A percentile compares a stretch with the other conserved stretches of the same genome.
These are phyloP conservation scores for Skeletonema menzelii DNA, from an alignment of 108 stramenopile genomes.

Conservation along the genomic window DNA sequence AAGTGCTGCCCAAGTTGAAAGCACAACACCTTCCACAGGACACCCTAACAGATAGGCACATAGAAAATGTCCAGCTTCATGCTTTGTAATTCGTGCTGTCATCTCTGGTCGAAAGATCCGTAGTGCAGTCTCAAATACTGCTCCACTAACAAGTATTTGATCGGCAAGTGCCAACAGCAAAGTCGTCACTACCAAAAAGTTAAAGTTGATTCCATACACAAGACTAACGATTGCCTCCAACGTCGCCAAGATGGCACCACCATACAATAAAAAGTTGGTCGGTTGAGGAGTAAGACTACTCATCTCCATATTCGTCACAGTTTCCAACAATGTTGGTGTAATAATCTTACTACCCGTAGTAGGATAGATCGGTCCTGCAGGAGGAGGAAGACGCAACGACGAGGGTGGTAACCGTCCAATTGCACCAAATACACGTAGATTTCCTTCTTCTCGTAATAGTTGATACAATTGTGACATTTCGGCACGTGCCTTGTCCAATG, in stretches of 20 bases:
- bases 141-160: slow-evolving; percentile 72
- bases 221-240: slow-evolving; percentile 61
- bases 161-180: slow-evolving; percentile 58
- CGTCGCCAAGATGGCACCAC: slow-evolving; percentile 58
- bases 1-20: slow-evolving; percentile 81
- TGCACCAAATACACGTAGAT: slow-evolving; percentile 67
- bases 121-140: slow-evolving; percentile 70
- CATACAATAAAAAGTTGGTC: slow-evolving; percentile 70
- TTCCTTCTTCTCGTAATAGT: slow-evolving; percentile 48
- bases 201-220: slow-evolving; percentile 57
- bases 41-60: slow-evolving; percentile 93
- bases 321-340: slow-evolving; percentile 64
- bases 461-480: slow-evolving; percentile 83
- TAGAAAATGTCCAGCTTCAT: slow-evolving; percentile 95
- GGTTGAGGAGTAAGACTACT: slow-evolving; percentile 73
- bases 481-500: slow-evolving; percentile 53
- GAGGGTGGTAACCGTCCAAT: slow-evolving; percentile 32
- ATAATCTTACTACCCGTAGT: slow-evolving; percentile 70
- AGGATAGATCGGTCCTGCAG: slow-evolving; percentile 40
- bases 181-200: slow-evolving; percentile 63
- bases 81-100: slow-evolving; percentile 73
- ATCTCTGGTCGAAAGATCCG: slow-evolving; percentile 61
- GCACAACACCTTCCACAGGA: slow-evolving; percentile 90
- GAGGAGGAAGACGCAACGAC: background rate
- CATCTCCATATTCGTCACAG: slow-evolving; percentile 74